Conservation (phyloP, 164 flowering plant species). For the Sedum album region DNA sequence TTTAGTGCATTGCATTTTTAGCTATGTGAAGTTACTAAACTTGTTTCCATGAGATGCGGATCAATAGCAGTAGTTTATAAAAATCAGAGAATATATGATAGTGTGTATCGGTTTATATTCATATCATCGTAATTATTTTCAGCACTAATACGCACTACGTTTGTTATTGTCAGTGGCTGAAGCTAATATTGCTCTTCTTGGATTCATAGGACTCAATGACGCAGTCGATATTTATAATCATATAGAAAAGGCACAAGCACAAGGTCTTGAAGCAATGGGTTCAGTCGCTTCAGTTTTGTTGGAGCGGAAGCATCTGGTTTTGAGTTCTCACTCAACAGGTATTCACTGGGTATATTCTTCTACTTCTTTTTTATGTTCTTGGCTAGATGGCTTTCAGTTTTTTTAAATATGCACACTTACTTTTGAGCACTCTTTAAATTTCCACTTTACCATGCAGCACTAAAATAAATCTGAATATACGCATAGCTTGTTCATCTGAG, state of each 20-base stretch:
- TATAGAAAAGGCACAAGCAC: slow-evolving; percentile 71
- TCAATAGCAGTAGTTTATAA: slow-evolving; percentile 88
- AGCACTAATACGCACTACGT: not conserved
- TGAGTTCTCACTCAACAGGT: slow-evolving; percentile 95
- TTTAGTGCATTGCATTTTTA: slow-evolving; percentile 88
- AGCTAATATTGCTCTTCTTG: too few species aligned
- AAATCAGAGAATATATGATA: slow-evolving; percentile 12
- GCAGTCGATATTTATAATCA: slow-evolving; percentile 93
- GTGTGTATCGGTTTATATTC: not conserved
- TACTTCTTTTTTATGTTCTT: not conserved
- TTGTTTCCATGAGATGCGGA: slow-evolving; percentile 93
- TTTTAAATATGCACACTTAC: slow-evolving; percentile 1
- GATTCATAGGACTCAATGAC: slow-evolving; percentile 94
- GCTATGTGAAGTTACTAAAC: slow-evolving; percentile 97
- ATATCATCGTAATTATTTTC: not conserved
- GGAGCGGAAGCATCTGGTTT: slow-evolving; percentile 81
- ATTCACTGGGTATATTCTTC: not conserved
- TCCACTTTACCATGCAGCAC: slow-evolving; percentile 79
- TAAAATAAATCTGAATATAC: slow-evolving; percentile 39
- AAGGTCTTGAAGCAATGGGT: slow-evolving; percentile 72
- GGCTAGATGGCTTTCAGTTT: not conserved
- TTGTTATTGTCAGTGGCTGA: too few species aligned
- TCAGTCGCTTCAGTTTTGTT: slow-evolving; percentile 88
- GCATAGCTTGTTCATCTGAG: not conserved
- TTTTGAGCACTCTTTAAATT: slow-evolving; percentile 85